These are phyloP conservation scores for Teratosphaeria zuluensis DNA, from an alignment of 2,329 filamentous ascomycete genomes.

Conservation along the genomic window DNA sequence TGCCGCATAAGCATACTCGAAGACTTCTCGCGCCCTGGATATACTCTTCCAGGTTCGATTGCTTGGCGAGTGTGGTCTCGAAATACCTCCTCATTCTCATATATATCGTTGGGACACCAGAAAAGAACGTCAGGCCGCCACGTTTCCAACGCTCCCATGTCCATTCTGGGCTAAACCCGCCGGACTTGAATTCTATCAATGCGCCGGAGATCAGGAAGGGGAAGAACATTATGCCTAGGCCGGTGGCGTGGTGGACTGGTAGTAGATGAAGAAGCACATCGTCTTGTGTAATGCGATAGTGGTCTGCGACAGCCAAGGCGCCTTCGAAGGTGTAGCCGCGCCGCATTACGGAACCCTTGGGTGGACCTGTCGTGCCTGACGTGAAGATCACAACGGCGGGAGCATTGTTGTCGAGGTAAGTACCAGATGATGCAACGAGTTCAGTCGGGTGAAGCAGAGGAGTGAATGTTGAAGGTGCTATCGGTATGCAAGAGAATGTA, in stretches of 20 bases:
- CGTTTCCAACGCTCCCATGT: constrained; percentile 38
- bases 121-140: constrained; percentile 38
- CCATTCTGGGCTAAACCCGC: constrained; percentile 33
- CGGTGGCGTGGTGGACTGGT: constrained; percentile 43
- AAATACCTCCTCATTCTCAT: constrained; percentile 39
- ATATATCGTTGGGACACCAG: constrained; percentile 44
- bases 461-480: constrained; percentile 26
- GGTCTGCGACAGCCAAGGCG: constrained; percentile 31
- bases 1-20: constrained; percentile 36
- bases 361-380: constrained; percentile 37
- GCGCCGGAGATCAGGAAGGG: constrained; percentile 38
- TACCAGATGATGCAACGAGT: constrained; percentile 34
- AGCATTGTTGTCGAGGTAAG: constrained; percentile 30
- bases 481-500: constrained; percentile 28
- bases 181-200: constrained; percentile 39
- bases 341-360: constrained; percentile 38
- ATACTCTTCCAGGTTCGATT: constrained; percentile 27
- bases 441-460: constrained; percentile 21
- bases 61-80: constrained; percentile 25
- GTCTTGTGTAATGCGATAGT: constrained; percentile 26
- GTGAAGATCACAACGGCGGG: constrained; percentile 38
- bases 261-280: constrained; percentile 42
- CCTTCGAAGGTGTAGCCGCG: constrained; percentile 31
- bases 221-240: constrained; percentile 41
- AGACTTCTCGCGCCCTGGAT: constrained; percentile 33